A percentile compares a stretch with the other conserved stretches of the same genome.
Conservation (phyloP, 169 alveolate species). For the Theileria annulata region DNA sequence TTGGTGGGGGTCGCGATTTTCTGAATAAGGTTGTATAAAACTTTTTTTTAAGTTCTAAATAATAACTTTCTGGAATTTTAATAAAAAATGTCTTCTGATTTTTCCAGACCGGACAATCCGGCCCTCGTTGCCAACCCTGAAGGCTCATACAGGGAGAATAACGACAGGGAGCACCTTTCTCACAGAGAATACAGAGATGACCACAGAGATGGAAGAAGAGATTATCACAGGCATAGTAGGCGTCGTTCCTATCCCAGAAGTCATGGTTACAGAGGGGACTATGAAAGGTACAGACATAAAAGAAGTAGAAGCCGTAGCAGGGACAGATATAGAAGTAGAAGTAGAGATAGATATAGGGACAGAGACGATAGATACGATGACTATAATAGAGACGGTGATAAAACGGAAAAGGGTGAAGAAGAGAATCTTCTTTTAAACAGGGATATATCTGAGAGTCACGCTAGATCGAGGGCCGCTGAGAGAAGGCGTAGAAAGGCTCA, state of each 20-base stretch:
- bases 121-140: neutral
- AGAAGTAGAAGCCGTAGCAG: constrained; percentile 23
- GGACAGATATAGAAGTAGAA: constrained; percentile 30
- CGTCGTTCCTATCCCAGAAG: constrained; percentile 29
- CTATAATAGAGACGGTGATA: constrained; percentile 1
- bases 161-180: neutral
- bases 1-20: neutral
- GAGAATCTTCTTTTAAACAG: constrained; percentile 54
- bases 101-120: constrained; percentile 2
- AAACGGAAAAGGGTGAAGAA: constrained; percentile 21
- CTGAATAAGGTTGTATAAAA: neutral
- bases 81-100: neutral
- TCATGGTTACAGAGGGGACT: constrained; percentile 19
- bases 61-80: neutral
- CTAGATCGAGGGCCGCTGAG: constrained; percentile 77
- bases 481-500: constrained; percentile 78
- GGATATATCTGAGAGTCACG: constrained; percentile 75
- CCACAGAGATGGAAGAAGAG: constrained; percentile 23
- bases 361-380: neutral
- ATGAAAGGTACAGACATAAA: constrained; percentile 20
- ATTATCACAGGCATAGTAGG: constrained; percentile 11
- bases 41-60: neutral
- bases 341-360: constrained; percentile 31
- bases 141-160: constrained; percentile 9
- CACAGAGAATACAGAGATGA: constrained; percentile 19